These are phyloP conservation scores for Clavispora asparagi DNA, from an alignment of 805 yeast species.

Conservation along the genomic window DNA sequence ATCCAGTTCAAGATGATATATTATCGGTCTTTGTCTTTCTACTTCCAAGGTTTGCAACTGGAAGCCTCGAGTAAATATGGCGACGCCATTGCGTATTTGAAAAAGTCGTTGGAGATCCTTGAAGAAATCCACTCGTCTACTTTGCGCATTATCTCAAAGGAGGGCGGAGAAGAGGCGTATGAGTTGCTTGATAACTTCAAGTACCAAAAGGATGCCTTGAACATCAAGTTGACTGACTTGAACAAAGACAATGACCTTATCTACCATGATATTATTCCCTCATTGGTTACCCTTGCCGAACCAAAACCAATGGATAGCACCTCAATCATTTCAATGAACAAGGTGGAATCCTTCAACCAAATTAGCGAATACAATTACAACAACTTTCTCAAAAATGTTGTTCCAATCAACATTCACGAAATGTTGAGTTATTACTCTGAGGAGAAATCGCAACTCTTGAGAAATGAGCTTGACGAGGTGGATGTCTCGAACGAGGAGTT, in stretches of 20 bases:
- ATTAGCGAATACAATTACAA: constrained; percentile 34
- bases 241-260: constrained; percentile 86
- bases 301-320: constrained; percentile 68
- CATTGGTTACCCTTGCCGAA: constrained; percentile 52
- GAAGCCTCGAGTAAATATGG: constrained; percentile 64
- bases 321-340: constrained; percentile 50
- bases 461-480: constrained; percentile 68
- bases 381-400: constrained; percentile 69
- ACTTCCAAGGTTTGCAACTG: constrained; percentile 51
- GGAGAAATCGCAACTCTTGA: constrained; percentile 70
- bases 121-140: constrained; percentile 26
- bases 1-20: constrained; percentile 49
- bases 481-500: constrained; percentile 79
- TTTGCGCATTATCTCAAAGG: constrained; percentile 17
- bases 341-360: constrained; percentile 38
- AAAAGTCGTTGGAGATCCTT: constrained; percentile 44
- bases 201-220: constrained; percentile 36
- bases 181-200: constrained; percentile 38
- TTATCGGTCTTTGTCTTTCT: constrained; percentile 56
- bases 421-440: constrained; percentile 84
- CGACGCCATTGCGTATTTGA: constrained; percentile 63
- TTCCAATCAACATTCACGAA: constrained; percentile 86
- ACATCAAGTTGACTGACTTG: constrained; percentile 37
- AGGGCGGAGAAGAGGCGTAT: constrained; percentile 23
- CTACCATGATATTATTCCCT: constrained; percentile 75